Percentiles rank a stretch among this genome's conserved stretches.
phyloP scores from a whole-genome alignment of 768 basidiomycete species.

The Lactarius quietus region DNA sequence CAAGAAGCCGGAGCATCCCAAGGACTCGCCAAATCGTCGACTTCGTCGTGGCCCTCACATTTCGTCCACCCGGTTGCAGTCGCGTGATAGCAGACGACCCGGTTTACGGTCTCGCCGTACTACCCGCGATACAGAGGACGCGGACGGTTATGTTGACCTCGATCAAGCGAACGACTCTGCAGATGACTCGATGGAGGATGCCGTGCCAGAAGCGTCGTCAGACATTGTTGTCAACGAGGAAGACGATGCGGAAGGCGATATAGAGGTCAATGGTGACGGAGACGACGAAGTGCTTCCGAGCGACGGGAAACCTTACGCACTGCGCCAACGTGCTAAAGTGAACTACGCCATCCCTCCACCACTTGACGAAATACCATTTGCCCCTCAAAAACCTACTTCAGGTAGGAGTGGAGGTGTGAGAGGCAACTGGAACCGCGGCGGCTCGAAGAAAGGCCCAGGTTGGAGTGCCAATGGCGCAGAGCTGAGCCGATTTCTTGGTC shows the following conservation, averaged over 20 bases:
- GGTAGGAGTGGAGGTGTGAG: conserved; percentile 34
- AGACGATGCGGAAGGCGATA: conserved; percentile 38
- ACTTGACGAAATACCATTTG: conserved; percentile 62
- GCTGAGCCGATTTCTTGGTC: conserved; percentile 73
- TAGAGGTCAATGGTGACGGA: conserved; percentile 37
- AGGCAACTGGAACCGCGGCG: conserved; percentile 35
- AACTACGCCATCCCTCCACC: conserved; percentile 84
- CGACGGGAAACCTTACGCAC: conserved; percentile 58
- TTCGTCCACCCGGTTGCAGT: conserved; percentile 9
- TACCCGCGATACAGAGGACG: conserved; percentile 24
- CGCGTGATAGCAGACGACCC: conserved; percentile 17
- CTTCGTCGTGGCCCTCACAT: conserved; percentile 38
- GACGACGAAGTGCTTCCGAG: conserved; percentile 47
- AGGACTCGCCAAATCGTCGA: conserved; percentile 29
- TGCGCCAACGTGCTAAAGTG: conserved; percentile 61
- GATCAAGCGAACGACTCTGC: conserved; percentile 29
- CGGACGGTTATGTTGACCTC: conserved; percentile 26
- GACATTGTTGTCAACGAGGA: conserved; percentile 35
- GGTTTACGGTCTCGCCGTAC: conserved; percentile 26
- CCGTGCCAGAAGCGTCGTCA: conserved; percentile 53
- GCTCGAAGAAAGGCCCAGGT: conserved; percentile 50
- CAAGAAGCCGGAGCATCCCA: conserved; percentile 33
- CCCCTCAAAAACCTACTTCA: conserved; percentile 38
- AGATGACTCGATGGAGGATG: conserved; percentile 48
- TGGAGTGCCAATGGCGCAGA: conserved; percentile 82